These are phyloP conservation scores for Pseudopyricularia javanii DNA, from an alignment of 2,329 filamentous ascomycete species.

Conservation along the genomic window DNA sequence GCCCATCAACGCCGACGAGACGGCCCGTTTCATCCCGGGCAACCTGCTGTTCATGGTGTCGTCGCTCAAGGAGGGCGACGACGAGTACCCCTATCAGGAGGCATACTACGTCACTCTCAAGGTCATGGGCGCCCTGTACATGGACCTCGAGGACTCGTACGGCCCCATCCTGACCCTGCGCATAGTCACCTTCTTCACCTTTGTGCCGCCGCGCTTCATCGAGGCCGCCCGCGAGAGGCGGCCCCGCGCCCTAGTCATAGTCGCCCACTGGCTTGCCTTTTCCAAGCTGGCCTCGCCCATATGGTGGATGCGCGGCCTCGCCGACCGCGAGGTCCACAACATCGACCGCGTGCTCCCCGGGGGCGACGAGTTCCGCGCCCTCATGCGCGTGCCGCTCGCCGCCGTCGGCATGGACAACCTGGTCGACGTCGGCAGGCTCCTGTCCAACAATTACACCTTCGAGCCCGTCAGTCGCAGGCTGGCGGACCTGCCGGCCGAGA, in stretches of 20 bases:
- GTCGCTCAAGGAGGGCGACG: slow-evolving; percentile 27
- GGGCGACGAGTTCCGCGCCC: slow-evolving; percentile 19
- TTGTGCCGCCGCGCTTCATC: slow-evolving; percentile 30
- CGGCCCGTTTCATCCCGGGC: slow-evolving; percentile 28
- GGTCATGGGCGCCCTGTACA: slow-evolving; percentile 38
- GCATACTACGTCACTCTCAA: slow-evolving; percentile 33
- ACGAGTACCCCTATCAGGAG: slow-evolving; percentile 24
- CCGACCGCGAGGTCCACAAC: slow-evolving; percentile 30
- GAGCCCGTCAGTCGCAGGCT: slow-evolving; percentile 10
- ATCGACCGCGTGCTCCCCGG: slow-evolving; percentile 22
- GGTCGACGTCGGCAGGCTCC: slow-evolving; percentile 23
- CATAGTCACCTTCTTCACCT: slow-evolving; percentile 41
- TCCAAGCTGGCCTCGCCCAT: slow-evolving; percentile 26
- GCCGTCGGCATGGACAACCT: slow-evolving; percentile 20
- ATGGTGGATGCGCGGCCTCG: slow-evolving; percentile 40
- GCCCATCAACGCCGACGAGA: slow-evolving; percentile 29
- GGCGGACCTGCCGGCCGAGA: background rate
- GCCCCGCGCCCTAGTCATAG: slow-evolving; percentile 35
- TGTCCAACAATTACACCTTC: slow-evolving; percentile 33
- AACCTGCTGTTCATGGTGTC: slow-evolving; percentile 36
- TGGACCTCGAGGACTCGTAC: slow-evolving; percentile 31
- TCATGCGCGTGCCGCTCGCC: slow-evolving; percentile 27
- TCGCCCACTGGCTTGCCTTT: slow-evolving; percentile 40
- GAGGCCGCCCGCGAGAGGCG: slow-evolving; percentile 26
- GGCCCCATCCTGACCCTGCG: slow-evolving; percentile 32